A percentile compares a stretch with the other conserved stretches of the same genome.
Evolutionary conservation across 768 basidiomycete species (phyloP).

Genomic region (Suillus discolor): DNA sequence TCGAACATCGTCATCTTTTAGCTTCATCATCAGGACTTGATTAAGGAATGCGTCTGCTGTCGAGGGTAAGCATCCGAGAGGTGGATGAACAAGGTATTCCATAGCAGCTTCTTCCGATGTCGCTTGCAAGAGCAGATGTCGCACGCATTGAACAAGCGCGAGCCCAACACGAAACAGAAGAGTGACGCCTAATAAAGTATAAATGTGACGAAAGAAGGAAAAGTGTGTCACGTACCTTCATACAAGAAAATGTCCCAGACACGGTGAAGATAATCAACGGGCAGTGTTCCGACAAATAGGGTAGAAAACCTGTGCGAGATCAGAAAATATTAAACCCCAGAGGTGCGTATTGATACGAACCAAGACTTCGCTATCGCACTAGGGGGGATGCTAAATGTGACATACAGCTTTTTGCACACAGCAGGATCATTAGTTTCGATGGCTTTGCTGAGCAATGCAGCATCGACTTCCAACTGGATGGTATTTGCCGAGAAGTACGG

Average conservation of each 20-base stretch:
- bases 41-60: slow-evolving; percentile 63
- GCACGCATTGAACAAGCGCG: slow-evolving; percentile 60
- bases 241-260: slow-evolving; percentile 85
- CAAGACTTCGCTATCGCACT: slow-evolving; percentile 62
- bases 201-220: not conserved
- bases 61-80: slow-evolving; percentile 54
- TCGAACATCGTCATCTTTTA: slow-evolving; percentile 79
- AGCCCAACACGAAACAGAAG: slow-evolving; percentile 78
- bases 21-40: slow-evolving; percentile 62
- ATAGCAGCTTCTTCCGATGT: slow-evolving; percentile 50
- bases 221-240: slow-evolving; percentile 56
- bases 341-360: slow-evolving; percentile 39
- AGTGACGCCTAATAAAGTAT: slow-evolving; percentile 54
- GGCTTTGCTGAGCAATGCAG: slow-evolving; percentile 66
- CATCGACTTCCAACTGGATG: slow-evolving; percentile 75
- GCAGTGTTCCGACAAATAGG: slow-evolving; percentile 68
- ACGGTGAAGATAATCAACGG: slow-evolving; percentile 64
- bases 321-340: not conserved
- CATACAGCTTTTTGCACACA: slow-evolving; percentile 68
- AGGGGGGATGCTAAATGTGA: slow-evolving; percentile 63
- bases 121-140: slow-evolving; percentile 58
- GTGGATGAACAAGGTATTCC: slow-evolving; percentile 51
- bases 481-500: slow-evolving; percentile 67
- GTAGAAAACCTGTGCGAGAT: slow-evolving; percentile 61
- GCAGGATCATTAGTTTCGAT: slow-evolving; percentile 63